A percentile compares a stretch with the other conserved stretches of the same genome.
These are phyloP conservation scores for Aspergillus calidoustus DNA, from an alignment of 2,329 filamentous ascomycete genomes.

Conservation along the genomic window DNA sequence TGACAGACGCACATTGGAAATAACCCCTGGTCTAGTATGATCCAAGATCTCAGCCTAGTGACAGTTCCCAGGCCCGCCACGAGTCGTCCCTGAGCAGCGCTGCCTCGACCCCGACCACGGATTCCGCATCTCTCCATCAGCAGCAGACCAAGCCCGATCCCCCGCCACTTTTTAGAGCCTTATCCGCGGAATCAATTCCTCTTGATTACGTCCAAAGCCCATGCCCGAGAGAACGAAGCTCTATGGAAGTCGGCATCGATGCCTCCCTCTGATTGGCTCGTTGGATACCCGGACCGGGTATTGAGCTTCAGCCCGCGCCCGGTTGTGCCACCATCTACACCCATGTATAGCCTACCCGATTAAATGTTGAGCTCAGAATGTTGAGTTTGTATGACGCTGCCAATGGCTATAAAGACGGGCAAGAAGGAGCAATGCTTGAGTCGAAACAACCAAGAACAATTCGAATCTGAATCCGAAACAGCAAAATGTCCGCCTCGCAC, in stretches of 20 bases:
- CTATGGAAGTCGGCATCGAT: not conserved
- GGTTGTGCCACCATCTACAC: too few species aligned
- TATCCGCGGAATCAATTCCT: not conserved
- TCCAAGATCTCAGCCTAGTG: too few species aligned
- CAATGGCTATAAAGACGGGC: not conserved
- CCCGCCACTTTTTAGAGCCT: not conserved
- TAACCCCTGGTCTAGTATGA: too few species aligned
- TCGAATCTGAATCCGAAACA: too few species aligned
- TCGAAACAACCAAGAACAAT: not conserved
- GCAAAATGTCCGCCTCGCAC: constrained; percentile 8
- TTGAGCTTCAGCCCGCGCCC: not conserved
- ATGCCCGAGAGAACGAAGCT: not conserved
- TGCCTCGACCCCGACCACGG: not conserved
- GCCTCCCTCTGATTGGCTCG: not conserved
- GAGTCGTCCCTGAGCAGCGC: not conserved
- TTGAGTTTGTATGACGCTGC: not conserved
- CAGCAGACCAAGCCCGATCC: not conserved
- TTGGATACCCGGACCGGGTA: not conserved
- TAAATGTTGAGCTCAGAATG: not conserved
- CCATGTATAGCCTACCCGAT: not conserved
- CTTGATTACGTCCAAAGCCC: not conserved
- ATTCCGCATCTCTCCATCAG: not conserved
- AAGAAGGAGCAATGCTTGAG: not conserved
- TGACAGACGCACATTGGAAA: not conserved
- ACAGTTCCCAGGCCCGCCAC: not conserved